Evolutionary conservation across 345 rosid genomes (phyloP), one percentile per base, ranked within the genome.

Genomic region (Populus pruinosa): DNA sequence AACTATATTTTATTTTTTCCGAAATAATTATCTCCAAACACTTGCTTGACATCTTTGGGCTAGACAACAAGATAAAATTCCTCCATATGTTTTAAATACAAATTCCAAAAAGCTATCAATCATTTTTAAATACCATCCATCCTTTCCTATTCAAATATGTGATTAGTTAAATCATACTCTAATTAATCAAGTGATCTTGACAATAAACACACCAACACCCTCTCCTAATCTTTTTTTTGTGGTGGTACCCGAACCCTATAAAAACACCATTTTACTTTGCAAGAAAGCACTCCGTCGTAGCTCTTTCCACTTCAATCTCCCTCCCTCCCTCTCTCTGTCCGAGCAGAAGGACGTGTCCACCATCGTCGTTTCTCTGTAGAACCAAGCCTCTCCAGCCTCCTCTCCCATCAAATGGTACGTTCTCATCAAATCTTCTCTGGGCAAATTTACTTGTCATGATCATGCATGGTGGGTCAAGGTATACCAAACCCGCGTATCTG

Each of bases 351-450:
- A 16, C 20, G 20, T 31, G 14, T 7, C 7, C 35, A 65, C 44
- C 10, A 2, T 20, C 70, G n/a, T 67, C 39, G 25, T 35, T 67
- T 33, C 43, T 2, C 63, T 56, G 29, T 3, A 9, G 63, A 8
- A 6, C n/a, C 59, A 20, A 20, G 59, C 18, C 20, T 11, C 18
- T 9, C 27, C 27, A n/a, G 23, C 13, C 66, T 25, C 36, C 20
- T 65, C 36, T 31, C 39, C 18, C n/a, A 67, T 67, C 70, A 67
- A 67, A 67, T 67, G 70, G 70, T 67, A 67, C 70, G 70, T 36
- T 17, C 9, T 3, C 35, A 35, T 67, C 39, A 13, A 35, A 35
- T 41, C n/a, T 10, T 33, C 11, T 18, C 63, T 9, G 13, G 9
- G 6, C 14, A 4, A 33, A 3, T 67, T 29, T 67, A 17, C n/a